Conservation (phyloP, 371 early-diverging fungal species). For the Synchytrium microbalum region DNA sequence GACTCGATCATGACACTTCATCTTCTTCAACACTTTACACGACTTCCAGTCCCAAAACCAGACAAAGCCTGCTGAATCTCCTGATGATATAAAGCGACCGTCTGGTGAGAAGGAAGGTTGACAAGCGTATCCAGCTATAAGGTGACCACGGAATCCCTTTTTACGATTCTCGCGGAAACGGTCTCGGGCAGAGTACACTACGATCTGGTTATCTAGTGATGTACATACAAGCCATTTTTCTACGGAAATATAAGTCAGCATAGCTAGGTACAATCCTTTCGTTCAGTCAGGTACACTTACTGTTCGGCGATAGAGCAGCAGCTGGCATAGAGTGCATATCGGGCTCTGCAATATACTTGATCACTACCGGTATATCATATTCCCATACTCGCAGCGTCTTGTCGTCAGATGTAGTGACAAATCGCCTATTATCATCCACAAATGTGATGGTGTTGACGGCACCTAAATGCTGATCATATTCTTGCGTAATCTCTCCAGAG, state of each 20-base stretch:
- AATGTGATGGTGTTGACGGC: conserved; percentile 94
- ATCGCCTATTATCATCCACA: conserved; percentile 87
- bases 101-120: conserved; percentile 90
- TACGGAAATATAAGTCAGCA: conserved; percentile 21
- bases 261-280: neutral
- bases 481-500: conserved; percentile 77
- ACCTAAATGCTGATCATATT: conserved; percentile 94
- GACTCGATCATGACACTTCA: conserved; percentile 86
- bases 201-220: conserved; percentile 90
- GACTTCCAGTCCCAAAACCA: conserved; percentile 97
- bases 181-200: conserved; percentile 80
- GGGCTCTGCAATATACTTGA: conserved; percentile 94
- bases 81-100: conserved; percentile 78
- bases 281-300: conserved; percentile 40
- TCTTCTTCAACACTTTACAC: conserved; percentile 69
- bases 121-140: conserved; percentile 93
- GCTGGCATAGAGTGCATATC: conserved; percentile 94
- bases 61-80: conserved; percentile 87
- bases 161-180: conserved; percentile 81
- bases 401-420: conserved; percentile 93
- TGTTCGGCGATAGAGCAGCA: conserved; percentile 76
- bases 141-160: conserved; percentile 86
- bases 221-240: conserved; percentile 91
- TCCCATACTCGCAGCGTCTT: conserved; percentile 96
- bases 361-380: conserved; percentile 91